Base-by-base conservation (phyloP, 2,329 filamentous ascomycete genomes). In the Neoascochyta sp. region DNA sequence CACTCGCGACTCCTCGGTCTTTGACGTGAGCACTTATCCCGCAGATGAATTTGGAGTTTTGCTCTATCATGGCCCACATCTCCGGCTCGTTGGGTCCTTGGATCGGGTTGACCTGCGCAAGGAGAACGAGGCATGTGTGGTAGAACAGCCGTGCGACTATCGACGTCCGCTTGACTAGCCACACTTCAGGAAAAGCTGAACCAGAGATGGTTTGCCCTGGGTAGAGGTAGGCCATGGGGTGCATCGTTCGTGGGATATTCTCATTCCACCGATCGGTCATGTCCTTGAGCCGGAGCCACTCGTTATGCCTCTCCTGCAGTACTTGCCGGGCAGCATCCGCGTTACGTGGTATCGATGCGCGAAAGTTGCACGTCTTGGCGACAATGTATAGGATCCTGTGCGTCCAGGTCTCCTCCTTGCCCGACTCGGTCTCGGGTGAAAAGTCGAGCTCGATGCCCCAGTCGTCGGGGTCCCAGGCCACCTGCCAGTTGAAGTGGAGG, bases 371-470 rank as follows among this genome's bases (percentile, higher is more conserved):
- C 27, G 94, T 78, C 57, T 89, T 94, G 26, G 85, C 88, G 27
- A 93, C 75, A 43, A 95, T 83, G 63, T 89, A 95, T 21, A 95
- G 70, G 41, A 95, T 93, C 16, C 86, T 79, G 54, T 94, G 83
- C 11, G 88, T 84, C 88, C 90, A 95, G 7, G 82, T 57, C 52
- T 94, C 86, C 60, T 95, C 87, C 20, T 77, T 71, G 8, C 81
- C 83, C 5, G 70, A 66, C 34, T 76, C 68, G 4, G 70, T 71
- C 24, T 74, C 69, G 6, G 70, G 67, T 5, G 67, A 65, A 50
- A 92, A 83, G 47, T 83, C 75, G 71, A 92, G 79, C 50, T 94
- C 81, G 11, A 95, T 71, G 1, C 84, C 85, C 89, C 90, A 95
- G 8, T 86, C 78, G 47, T 95, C 86, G 1, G 88, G 89, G 31